phyloP scores from a whole-genome alignment of 2,329 filamentous ascomycete species.

The Colletotrichum sp. region DNA sequence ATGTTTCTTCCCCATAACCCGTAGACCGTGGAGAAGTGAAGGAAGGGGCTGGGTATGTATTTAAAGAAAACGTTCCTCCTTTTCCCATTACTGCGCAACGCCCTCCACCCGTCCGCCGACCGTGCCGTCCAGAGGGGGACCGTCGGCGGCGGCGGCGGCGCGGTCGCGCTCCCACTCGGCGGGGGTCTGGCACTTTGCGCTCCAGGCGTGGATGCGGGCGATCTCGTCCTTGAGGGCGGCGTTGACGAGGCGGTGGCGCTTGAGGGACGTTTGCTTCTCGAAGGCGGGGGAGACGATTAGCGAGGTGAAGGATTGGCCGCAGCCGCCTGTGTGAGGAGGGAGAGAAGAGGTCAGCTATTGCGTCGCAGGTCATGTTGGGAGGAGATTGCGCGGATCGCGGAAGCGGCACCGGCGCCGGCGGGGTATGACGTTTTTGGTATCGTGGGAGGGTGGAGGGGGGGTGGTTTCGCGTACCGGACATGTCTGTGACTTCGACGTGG shows the following conservation, averaged over 20 bases:
- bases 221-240: conserved; percentile 84
- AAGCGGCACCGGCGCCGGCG: neutral
- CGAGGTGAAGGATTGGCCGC: conserved; percentile 65
- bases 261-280: conserved; percentile 75
- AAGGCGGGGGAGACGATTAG: conserved; percentile 71
- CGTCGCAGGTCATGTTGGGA: neutral
- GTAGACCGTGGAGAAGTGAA: neutral
- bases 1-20: neutral
- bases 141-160: conserved; percentile 33
- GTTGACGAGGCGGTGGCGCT: conserved; percentile 87
- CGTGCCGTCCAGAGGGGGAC: conserved; percentile 49
- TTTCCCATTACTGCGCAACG: conserved; percentile 22
- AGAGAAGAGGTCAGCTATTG: neutral
- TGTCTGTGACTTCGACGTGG: conserved; percentile 87
- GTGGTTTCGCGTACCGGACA: conserved; percentile 73
- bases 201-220: conserved; percentile 92
- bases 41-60: neutral
- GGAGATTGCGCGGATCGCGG: neutral
- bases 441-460: neutral
- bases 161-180: conserved; percentile 82
- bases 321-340: conserved; percentile 52
- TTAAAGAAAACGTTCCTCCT: neutral
- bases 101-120: conserved; percentile 48
- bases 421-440: conserved; percentile 10
- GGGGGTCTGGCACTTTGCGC: conserved; percentile 89